Evolutionary conservation across 305 asterid genomes (phyloP), one percentile per base, ranked within the genome.

Genomic region (Plantago lanceolata): DNA sequence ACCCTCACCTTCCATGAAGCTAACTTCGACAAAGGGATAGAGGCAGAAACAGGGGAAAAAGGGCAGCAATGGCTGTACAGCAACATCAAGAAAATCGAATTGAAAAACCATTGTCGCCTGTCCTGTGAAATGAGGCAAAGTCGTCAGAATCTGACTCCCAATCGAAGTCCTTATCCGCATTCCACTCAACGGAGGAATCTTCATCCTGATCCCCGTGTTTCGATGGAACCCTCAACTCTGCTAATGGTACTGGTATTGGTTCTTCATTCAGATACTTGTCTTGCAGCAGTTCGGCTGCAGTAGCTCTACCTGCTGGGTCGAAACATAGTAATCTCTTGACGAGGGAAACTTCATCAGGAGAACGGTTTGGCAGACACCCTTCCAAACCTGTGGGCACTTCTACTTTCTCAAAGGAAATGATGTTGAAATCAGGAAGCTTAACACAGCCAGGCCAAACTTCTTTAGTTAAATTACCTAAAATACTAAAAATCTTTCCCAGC

Each of bases 361-460:
- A 80, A 60, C 93, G 78, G 65, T 76, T 83, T 12, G 66, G 70
- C 40, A 89, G 79, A 43, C 86, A 76, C 11, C 85, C 81, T 68
- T 85, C 97, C 28, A 93, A 21, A 16, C 96, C 93, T 13, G 59
- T 67, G 0, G 95, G 94, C 50, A 74, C 82, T 52, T 89, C 99
- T n/a, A 90, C 88, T 75, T 79, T 69, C 56, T 75, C 78, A 54
- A 93, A 93, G 14, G 96, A 84, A 19, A 93, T 83, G 17, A 81
- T 82, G n/a, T 81, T 84, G 78, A 80, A 93, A 79, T 90, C 99
- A 15, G 96, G 96, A 50, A 93, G 95, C 24, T 85, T 73, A 12
- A 59, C 69, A 35, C 97, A 93, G 48, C 82, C 94, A 19, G 97
- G 92, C 99, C 99, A 93, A 55, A 70, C 79, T 50, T 87, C 95